These are phyloP conservation scores for Ogataea philodendri DNA, from an alignment of 805 yeast species.

Conservation along the genomic window DNA sequence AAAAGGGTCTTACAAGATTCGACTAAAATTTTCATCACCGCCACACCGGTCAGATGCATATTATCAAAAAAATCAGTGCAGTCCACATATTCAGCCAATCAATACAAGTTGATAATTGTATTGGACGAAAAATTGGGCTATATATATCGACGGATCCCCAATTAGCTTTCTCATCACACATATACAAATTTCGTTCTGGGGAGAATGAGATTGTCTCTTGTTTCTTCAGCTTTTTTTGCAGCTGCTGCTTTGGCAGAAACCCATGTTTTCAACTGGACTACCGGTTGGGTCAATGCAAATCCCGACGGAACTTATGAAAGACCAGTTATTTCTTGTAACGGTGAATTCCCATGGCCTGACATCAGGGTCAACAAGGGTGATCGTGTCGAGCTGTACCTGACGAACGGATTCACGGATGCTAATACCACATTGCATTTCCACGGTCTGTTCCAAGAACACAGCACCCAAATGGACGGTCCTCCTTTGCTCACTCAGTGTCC, in stretches of 20 bases:
- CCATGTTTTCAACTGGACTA: conserved; percentile 62
- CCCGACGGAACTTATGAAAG: conserved; percentile 51
- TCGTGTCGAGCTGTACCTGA: conserved; percentile 65
- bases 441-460: conserved; percentile 80
- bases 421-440: conserved; percentile 90
- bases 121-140: background rate
- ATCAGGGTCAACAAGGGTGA: conserved; percentile 78
- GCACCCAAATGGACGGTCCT: conserved; percentile 88
- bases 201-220: conserved; percentile 21
- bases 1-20: too few species aligned
- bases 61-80: conserved; percentile 14
- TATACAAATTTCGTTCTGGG: conserved; percentile 13
- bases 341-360: conserved; percentile 82
- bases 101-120: background rate
- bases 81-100: background rate
- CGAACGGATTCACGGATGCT: conserved; percentile 66
- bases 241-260: conserved; percentile 40
- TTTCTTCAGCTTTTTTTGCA: conserved; percentile 18
- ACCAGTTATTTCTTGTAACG: conserved; percentile 49
- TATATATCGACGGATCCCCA: background rate
- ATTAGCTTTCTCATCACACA: conserved; percentile 15
- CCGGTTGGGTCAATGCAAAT: conserved; percentile 62
- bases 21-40: too few species aligned
- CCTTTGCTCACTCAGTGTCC: conserved; percentile 89
- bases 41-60: conserved; percentile 10